These are phyloP conservation scores for Fusarium ambrosium DNA, from an alignment of 2,329 filamentous ascomycete genomes.

Conservation along the genomic window DNA sequence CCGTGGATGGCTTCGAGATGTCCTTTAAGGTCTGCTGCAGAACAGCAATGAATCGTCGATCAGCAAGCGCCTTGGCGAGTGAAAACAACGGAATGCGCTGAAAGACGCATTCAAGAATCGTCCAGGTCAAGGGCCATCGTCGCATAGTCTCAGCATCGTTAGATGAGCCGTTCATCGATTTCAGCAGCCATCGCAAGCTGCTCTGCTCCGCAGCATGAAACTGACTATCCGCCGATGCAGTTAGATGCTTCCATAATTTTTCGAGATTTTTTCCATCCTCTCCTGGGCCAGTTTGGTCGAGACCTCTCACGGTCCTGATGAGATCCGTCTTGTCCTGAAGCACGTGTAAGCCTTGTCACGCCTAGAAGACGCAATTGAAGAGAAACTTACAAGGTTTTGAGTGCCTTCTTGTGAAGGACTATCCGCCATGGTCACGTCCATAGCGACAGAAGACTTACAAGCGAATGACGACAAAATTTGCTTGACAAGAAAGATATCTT, in stretches of 20 bases:
- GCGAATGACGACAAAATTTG: slow-evolving; percentile 20
- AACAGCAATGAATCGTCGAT: slow-evolving; percentile 76
- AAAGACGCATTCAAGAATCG: slow-evolving; percentile 71
- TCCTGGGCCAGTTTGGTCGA: slow-evolving; percentile 66
- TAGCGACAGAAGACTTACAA: slow-evolving; percentile 17
- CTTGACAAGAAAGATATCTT: slow-evolving; percentile 32
- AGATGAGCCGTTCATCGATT: slow-evolving; percentile 67
- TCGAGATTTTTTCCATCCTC: slow-evolving; percentile 62
- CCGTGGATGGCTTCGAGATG: slow-evolving; percentile 53
- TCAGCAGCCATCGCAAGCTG: slow-evolving; percentile 73
- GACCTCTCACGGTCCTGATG: slow-evolving; percentile 66
- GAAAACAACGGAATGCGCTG: slow-evolving; percentile 76
- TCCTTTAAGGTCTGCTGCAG: slow-evolving; percentile 77
- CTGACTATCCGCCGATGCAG: slow-evolving; percentile 55
- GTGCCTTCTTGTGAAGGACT: not conserved
- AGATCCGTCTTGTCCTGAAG: slow-evolving; percentile 55
- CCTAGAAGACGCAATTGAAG: slow-evolving; percentile 3
- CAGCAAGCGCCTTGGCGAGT: slow-evolving; percentile 77
- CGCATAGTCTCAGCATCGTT: slow-evolving; percentile 65
- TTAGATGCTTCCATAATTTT: slow-evolving; percentile 64
- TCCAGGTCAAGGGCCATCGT: slow-evolving; percentile 71
- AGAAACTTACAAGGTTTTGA: slow-evolving; percentile 33
- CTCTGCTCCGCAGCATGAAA: slow-evolving; percentile 70
- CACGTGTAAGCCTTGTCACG: slow-evolving; percentile 37
- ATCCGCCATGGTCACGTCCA: slow-evolving; percentile 43